Percentiles rank a stretch among this genome's conserved stretches.
Conservation (phyloP, 108 stramenopile genomes). For the Cyclotella baltica region DNA sequence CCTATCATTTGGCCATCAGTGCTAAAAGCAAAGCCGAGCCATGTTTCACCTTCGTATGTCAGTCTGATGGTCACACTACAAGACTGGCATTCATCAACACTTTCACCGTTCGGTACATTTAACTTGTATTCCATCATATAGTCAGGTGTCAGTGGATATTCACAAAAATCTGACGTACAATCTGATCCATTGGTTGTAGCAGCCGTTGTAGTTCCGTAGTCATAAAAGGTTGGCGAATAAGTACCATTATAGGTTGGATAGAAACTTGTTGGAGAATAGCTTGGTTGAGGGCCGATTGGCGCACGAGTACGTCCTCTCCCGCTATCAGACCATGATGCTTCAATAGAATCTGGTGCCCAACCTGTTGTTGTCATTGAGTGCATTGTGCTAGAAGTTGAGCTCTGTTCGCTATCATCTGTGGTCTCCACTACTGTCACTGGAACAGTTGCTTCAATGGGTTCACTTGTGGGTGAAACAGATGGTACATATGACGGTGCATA, state of each 20-base stretch:
- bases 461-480: too few species aligned
- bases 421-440: too few species aligned
- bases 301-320: neutral
- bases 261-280: neutral
- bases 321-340: neutral
- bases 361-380: neutral
- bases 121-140: slow-evolving; percentile 11
- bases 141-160: neutral
- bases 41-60: slow-evolving; percentile 34
- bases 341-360: neutral
- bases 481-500: too few species aligned
- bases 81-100: slow-evolving; percentile 4
- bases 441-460: too few species aligned
- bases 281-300: neutral
- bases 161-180: slow-evolving; percentile 2
- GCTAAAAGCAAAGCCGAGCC: slow-evolving; percentile 56
- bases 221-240: neutral
- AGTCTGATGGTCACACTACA: slow-evolving; percentile 16
- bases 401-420: neutral
- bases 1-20: slow-evolving; percentile 54
- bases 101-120: slow-evolving; percentile 3
- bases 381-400: neutral
- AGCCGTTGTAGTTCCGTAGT: neutral
- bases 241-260: neutral
- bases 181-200: neutral